Evolutionary conservation across 2,329 filamentous ascomycete genomes (phyloP).

Genomic region (Microcera coccophila): DNA sequence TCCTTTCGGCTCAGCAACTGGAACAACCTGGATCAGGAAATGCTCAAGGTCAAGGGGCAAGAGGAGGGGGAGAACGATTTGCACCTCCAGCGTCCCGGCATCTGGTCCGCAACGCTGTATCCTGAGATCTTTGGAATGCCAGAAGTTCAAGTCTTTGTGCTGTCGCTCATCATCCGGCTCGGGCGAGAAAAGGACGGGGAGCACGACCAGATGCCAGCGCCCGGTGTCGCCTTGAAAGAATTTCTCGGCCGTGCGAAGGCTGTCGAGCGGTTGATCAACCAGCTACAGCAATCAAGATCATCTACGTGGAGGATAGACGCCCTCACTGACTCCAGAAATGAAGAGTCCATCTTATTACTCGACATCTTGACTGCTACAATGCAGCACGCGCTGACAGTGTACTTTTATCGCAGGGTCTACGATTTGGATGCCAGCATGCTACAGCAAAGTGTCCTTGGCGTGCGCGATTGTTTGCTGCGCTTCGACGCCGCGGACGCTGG

Average conservation of each 20-base stretch:
- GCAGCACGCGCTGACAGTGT: conserved; percentile 13
- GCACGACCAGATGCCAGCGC: neutral
- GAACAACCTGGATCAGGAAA: conserved; percentile 14
- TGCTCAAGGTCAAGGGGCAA: conserved; percentile 9
- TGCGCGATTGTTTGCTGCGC: conserved; percentile 12
- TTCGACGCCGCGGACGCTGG: conserved; percentile 12
- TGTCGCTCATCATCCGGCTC: conserved; percentile 13
- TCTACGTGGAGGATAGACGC: conserved; percentile 7
- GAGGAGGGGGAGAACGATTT: conserved; percentile 18
- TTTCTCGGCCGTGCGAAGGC: conserved; percentile 11
- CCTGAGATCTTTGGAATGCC: conserved; percentile 17
- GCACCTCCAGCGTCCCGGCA: conserved; percentile 12
- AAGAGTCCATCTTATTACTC: conserved; percentile 7
- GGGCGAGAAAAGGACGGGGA: conserved; percentile 6
- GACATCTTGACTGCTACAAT: conserved; percentile 11
- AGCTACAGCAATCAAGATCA: conserved; percentile 6
- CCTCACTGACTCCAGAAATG: conserved; percentile 6
- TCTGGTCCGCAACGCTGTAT: conserved; percentile 16
- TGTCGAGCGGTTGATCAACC: conserved; percentile 15
- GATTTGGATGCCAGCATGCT: conserved; percentile 12
- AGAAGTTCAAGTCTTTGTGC: conserved; percentile 13
- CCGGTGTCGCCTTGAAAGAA: conserved; percentile 7
- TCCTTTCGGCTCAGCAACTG: conserved; percentile 10
- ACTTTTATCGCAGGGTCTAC: conserved; percentile 16
- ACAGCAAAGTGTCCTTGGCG: conserved; percentile 10